Conservation (phyloP, 2,329 filamentous ascomycete genomes). For the Nigrospora osmanthi region DNA sequence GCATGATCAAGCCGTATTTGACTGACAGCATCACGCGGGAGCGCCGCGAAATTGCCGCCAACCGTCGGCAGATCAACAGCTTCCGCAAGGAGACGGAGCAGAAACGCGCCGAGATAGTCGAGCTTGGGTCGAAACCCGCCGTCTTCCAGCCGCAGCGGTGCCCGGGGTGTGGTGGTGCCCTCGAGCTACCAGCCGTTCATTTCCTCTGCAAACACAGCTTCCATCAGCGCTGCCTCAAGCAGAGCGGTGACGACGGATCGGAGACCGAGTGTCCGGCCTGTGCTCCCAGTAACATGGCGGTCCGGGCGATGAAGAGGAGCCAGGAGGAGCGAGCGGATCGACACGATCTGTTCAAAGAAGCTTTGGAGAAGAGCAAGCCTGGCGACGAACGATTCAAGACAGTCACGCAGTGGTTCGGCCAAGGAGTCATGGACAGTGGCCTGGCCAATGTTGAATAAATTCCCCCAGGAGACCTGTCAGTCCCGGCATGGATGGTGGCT, state of each 20-base stretch:
- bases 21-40: constrained; percentile 83
- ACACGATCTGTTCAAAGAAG: constrained; percentile 83
- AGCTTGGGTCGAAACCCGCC: constrained; percentile 70
- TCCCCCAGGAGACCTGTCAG: too few relatives aligned
- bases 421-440: constrained; percentile 64
- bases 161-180: constrained; percentile 65
- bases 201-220: constrained; percentile 97
- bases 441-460: not conserved
- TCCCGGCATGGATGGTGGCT: too few relatives aligned
- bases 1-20: constrained; percentile 91
- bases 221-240: constrained; percentile 81
- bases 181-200: constrained; percentile 87
- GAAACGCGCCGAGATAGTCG: constrained; percentile 70
- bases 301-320: constrained; percentile 75
- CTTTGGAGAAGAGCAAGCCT: constrained; percentile 44
- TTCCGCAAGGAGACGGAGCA: constrained; percentile 78
- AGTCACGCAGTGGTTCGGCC: constrained; percentile 85
- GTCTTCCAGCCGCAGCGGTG: constrained; percentile 90
- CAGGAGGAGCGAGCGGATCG: constrained; percentile 81
- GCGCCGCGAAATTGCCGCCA: constrained; percentile 72
- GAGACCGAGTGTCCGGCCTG: constrained; percentile 83
- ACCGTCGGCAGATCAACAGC: constrained; percentile 72
- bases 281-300: constrained; percentile 74
- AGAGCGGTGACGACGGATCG: constrained; percentile 33
- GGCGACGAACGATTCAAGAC: constrained; percentile 67